A percentile compares a stretch with the other conserved stretches of the same genome.
These are phyloP conservation scores for Ceriops zippeliana DNA, from an alignment of 345 rosid genomes.

Conservation along the genomic window DNA sequence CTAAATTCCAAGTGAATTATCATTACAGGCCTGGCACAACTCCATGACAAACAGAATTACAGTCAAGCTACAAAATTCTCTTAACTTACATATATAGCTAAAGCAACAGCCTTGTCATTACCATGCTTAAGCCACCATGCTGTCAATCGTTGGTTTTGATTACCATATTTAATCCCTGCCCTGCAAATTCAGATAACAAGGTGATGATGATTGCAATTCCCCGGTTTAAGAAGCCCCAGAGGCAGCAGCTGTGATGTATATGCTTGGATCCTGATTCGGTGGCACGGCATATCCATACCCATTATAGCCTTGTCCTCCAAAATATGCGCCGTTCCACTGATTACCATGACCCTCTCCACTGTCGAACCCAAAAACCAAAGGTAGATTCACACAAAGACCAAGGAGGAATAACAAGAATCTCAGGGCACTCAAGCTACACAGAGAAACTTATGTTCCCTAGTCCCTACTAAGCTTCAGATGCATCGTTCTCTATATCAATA, in stretches of 20 bases:
- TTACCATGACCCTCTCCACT: conserved; percentile 75
- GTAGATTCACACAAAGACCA: background rate
- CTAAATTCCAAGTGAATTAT: conserved; percentile 12
- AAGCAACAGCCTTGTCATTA: conserved; percentile 13
- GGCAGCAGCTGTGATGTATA: conserved; percentile 56
- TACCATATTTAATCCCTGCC: background rate
- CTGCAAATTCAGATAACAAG: conserved; percentile 21
- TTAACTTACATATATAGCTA: conserved; percentile 23
- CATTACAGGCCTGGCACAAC: conserved; percentile 28
- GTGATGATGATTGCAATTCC: conserved; percentile 3
- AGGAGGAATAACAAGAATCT: background rate
- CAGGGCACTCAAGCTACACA: too few relatives aligned
- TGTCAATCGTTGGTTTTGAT: conserved; percentile 10
- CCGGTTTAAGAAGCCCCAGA: conserved; percentile 55
- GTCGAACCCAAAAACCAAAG: conserved; percentile 17
- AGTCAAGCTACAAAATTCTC: conserved; percentile 41
- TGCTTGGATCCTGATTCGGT: conserved; percentile 46
- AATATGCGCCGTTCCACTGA: conserved; percentile 76
- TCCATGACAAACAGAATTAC: conserved; percentile 19
- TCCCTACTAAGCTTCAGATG: too few relatives aligned
- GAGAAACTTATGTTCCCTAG: too few relatives aligned
- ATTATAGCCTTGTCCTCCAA: conserved; percentile 60
- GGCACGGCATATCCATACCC: conserved; percentile 54
- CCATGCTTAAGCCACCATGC: conserved; percentile 21
- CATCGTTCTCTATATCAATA: too few relatives aligned